Conservation (phyloP, 1,139 yeast species). For the Candida gigantensis region DNA sequence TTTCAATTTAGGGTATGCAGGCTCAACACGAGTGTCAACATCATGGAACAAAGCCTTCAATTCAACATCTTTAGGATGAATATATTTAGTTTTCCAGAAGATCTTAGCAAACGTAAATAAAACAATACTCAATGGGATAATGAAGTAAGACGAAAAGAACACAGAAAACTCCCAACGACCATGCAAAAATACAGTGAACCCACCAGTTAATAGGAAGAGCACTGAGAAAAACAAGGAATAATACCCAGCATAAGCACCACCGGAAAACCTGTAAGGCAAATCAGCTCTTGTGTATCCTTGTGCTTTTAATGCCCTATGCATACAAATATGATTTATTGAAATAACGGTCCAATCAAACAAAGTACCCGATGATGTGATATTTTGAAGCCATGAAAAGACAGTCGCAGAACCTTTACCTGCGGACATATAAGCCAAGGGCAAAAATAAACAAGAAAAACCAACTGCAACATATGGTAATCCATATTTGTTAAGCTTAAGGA, state of each 20-base stretch:
- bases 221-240: constrained; percentile 34
- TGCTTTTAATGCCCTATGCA: constrained; percentile 36
- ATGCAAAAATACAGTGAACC: constrained; percentile 37
- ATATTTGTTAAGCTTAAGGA: constrained; percentile 37
- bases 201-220: constrained; percentile 40
- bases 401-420: constrained; percentile 21
- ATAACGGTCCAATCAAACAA: constrained; percentile 30
- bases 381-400: constrained; percentile 33
- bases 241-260: constrained; percentile 33
- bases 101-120: constrained; percentile 32
- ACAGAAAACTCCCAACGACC: constrained; percentile 34
- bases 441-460: constrained; percentile 23
- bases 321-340: constrained; percentile 31
- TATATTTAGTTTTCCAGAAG: constrained; percentile 25
- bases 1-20: constrained; percentile 23
- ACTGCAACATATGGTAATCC: constrained; percentile 27
- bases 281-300: constrained; percentile 38
- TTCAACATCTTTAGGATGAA: constrained; percentile 33
- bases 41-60: constrained; percentile 34
- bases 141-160: constrained; percentile 40
- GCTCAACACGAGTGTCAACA: constrained; percentile 40
- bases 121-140: constrained; percentile 31
- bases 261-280: constrained; percentile 34
- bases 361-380: constrained; percentile 24
- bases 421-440: constrained; percentile 30